These are phyloP conservation scores for Cordyceps fumosorosea DNA, from an alignment of 2,329 filamentous ascomycete genomes.

Conservation along the genomic window DNA sequence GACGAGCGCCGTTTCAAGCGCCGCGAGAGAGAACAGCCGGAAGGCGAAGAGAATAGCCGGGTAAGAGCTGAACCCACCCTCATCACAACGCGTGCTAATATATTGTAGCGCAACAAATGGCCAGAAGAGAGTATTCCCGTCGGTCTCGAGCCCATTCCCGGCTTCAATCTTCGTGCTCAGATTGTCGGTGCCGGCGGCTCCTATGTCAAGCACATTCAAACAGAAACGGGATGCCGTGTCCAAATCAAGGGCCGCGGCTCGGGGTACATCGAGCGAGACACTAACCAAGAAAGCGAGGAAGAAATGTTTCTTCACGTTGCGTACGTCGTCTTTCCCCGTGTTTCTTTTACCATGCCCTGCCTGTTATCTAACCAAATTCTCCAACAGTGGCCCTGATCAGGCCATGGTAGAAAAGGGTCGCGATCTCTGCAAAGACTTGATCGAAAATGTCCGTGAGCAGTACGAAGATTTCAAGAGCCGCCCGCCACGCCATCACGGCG, in stretches of 20 bases:
- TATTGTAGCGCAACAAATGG: conserved; percentile 91
- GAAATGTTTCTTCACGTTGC: conserved; percentile 95
- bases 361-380: conserved; percentile 18
- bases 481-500: conserved; percentile 60
- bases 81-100: conserved; percentile 10
- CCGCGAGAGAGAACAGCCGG: conserved; percentile 68
- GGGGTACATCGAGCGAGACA: conserved; percentile 84
- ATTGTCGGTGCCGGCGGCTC: conserved; percentile 91
- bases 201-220: conserved; percentile 97
- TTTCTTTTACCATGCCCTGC: conserved; percentile 17
- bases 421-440: conserved; percentile 79
- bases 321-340: conserved; percentile 46
- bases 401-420: conserved; percentile 82
- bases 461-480: conserved; percentile 88
- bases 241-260: conserved; percentile 97
- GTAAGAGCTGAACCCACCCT: conserved; percentile 44
- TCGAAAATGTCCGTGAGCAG: conserved; percentile 78
- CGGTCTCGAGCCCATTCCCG: conserved; percentile 79
- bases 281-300: conserved; percentile 87
- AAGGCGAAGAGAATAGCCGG: conserved; percentile 84
- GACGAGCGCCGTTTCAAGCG: conserved; percentile 89
- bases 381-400: conserved; percentile 70
- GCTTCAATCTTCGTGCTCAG: conserved; percentile 93
- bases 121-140: conserved; percentile 93
- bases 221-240: conserved; percentile 89